Percentiles rank a stretch among this genome's conserved stretches.
phyloP scores from a whole-genome alignment of 345 rosid species.

The Gossypium stocksii region DNA sequence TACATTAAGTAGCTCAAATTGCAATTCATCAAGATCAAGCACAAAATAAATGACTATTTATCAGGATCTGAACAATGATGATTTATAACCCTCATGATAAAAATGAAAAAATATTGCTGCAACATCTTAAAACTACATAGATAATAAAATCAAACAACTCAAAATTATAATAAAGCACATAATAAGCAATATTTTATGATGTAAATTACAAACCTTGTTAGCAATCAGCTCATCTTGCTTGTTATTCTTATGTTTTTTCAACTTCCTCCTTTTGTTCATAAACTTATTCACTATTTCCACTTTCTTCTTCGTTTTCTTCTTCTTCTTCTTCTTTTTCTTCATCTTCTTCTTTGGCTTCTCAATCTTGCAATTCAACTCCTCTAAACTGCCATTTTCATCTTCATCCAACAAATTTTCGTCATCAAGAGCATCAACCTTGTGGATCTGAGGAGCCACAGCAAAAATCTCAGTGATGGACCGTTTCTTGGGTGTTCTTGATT shows the following conservation, averaged over 20 bases:
- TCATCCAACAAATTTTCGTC: background rate
- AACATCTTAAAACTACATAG: background rate
- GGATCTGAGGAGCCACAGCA: slow-evolving; percentile 42
- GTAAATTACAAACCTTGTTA: slow-evolving; percentile 30
- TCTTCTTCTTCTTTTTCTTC: slow-evolving; percentile 16
- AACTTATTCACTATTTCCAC: slow-evolving; percentile 11
- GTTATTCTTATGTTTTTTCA: slow-evolving; percentile 21
- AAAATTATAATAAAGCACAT: slow-evolving; percentile 6
- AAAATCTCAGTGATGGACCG: slow-evolving; percentile 51
- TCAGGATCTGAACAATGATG: slow-evolving; percentile 12
- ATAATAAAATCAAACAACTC: background rate
- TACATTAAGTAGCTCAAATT: slow-evolving; percentile 2
- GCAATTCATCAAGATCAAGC: slow-evolving; percentile 8
- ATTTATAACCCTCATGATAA: background rate
- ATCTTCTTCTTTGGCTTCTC: slow-evolving; percentile 15
- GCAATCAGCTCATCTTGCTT: background rate
- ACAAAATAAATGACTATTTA: background rate
- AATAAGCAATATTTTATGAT: slow-evolving; percentile 18
- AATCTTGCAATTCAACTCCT: slow-evolving; percentile 4
- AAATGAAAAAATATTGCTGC: background rate
- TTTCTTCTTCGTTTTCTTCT: slow-evolving; percentile 16
- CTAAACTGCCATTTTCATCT: background rate
- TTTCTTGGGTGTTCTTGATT: slow-evolving; percentile 41
- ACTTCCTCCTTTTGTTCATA: slow-evolving; percentile 22
- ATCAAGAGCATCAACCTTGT: slow-evolving; percentile 13